These are phyloP conservation scores for Epichloe uncinata DNA, from an alignment of 2,329 filamentous ascomycete genomes.

Conservation along the genomic window DNA sequence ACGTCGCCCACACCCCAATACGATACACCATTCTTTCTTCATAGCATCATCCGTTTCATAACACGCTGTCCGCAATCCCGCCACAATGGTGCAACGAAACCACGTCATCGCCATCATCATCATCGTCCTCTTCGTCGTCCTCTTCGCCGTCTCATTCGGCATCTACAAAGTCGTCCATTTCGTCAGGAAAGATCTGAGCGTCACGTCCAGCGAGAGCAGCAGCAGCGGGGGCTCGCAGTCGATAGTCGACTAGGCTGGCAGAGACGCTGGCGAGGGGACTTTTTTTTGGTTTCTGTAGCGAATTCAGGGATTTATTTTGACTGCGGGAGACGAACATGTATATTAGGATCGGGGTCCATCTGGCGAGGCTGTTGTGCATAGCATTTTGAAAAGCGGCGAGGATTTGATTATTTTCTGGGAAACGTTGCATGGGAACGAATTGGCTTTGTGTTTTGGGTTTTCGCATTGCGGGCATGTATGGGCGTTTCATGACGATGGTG, in stretches of 20 bases:
- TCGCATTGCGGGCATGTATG: too few species aligned
- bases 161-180: conserved; percentile 48
- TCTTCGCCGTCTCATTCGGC: conserved; percentile 47
- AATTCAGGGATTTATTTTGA: too few species aligned
- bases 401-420: too few species aligned
- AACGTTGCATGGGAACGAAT: too few species aligned
- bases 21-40: background rate
- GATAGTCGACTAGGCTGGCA: conserved; percentile 12
- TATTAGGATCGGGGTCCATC: too few species aligned
- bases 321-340: too few species aligned
- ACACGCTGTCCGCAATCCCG: background rate
- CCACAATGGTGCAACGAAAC: conserved; percentile 40
- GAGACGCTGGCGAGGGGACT: too few species aligned
- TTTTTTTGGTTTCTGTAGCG: too few species aligned
- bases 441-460: too few species aligned
- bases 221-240: conserved; percentile 14
- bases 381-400: too few species aligned
- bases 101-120: conserved; percentile 56
- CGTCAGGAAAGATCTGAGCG: conserved; percentile 31
- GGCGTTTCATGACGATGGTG: too few species aligned
- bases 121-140: conserved; percentile 50
- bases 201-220: conserved; percentile 20
- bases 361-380: too few species aligned
- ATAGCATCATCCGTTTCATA: background rate
- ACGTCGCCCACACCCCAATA: background rate